These are phyloP conservation scores for Albophoma yamanashiensis DNA, from an alignment of 2,329 filamentous ascomycete species.

Conservation along the genomic window DNA sequence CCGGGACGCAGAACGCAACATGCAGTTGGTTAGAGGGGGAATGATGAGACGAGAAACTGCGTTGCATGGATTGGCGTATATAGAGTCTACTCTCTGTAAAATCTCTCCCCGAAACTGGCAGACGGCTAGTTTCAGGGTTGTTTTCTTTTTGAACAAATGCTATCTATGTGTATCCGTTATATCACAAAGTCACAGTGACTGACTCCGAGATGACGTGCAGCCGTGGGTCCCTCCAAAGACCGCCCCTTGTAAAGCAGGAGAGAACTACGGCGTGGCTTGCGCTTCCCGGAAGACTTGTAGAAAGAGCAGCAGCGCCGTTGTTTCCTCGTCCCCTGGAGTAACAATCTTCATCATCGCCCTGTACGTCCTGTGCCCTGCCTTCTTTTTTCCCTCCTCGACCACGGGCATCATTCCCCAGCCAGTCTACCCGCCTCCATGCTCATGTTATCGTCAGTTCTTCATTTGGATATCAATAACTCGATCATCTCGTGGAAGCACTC, in stretches of 20 bases:
- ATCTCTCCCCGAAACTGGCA: background rate
- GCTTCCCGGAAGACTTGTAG: no score
- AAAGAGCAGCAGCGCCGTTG: background rate
- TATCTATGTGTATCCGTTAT: no score
- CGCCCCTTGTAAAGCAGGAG: background rate
- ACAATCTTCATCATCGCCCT: background rate
- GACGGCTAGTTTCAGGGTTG: background rate
- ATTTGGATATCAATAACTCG: background rate
- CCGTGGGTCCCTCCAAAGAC: background rate
- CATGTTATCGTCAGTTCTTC: conserved; percentile 1
- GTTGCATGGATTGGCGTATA: conserved; percentile 3
- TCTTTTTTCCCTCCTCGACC: background rate
- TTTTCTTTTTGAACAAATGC: background rate
- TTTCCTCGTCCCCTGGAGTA: background rate
- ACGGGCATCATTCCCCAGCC: background rate
- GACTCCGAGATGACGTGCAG: no score
- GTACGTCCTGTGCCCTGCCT: background rate
- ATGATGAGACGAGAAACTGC: conserved; percentile 3
- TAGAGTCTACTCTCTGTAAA: background rate
- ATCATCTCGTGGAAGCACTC: background rate
- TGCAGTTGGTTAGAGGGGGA: conserved; percentile 1
- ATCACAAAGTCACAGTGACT: background rate
- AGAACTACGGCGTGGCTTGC: no score
- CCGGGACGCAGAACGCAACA: background rate
- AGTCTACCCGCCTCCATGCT: background rate